phyloP scores from a whole-genome alignment of 768 basidiomycete genomes.

The Paxillus involutus region DNA sequence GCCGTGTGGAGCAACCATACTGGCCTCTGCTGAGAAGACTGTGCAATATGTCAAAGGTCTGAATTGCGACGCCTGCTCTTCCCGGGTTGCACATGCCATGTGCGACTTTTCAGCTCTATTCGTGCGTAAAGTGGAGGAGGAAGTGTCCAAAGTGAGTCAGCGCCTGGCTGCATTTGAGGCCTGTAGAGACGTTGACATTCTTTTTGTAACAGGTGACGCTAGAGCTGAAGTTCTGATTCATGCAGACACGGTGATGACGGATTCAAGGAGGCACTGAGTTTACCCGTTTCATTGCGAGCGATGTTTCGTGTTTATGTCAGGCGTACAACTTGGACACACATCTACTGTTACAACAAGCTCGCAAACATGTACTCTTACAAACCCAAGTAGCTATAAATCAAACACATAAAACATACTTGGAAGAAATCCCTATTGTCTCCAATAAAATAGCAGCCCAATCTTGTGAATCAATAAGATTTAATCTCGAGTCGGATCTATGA shows the following conservation, averaged over 20 bases:
- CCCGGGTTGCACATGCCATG: constrained; percentile 8
- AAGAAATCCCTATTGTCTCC: constrained; percentile 3
- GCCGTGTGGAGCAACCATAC: constrained; percentile 14
- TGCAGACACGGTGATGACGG: neutral
- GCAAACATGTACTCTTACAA: neutral
- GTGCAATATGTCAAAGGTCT: neutral
- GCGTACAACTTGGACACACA: too few species aligned
- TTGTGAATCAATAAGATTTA: constrained; percentile 26
- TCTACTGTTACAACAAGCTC: neutral
- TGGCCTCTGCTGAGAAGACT: neutral
- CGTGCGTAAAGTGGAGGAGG: constrained; percentile 8
- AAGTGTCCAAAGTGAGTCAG: constrained; percentile 11
- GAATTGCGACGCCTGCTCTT: constrained; percentile 3
- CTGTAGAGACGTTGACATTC: neutral
- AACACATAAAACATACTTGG: constrained; percentile 1
- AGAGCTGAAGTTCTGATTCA: constrained; percentile 1
- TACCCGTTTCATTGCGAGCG: too few species aligned
- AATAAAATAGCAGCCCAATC: neutral
- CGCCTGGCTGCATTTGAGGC: neutral
- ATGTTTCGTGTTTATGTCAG: too few species aligned
- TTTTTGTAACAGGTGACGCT: constrained; percentile 7
- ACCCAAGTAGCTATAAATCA: neutral
- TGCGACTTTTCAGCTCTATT: constrained; percentile 13
- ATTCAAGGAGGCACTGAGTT: neutral
- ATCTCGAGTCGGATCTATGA: constrained; percentile 26